These are phyloP conservation scores for Ambrosia artemisiifolia DNA, from an alignment of 129 eudicot species.

Conservation along the genomic window DNA sequence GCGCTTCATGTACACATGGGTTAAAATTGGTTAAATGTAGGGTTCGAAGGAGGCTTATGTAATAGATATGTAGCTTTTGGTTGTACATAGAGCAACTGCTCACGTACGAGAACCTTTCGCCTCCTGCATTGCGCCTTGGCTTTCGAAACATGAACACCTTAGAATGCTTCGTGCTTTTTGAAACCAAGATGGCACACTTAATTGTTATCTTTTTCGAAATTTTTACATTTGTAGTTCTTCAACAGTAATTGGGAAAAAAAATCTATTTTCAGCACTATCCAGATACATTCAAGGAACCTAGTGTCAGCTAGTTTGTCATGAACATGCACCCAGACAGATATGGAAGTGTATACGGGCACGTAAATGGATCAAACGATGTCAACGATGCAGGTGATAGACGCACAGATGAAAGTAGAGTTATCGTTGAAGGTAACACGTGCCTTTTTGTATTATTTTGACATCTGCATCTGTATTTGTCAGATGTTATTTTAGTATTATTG, in stretches of 20 bases:
- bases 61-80: neutral
- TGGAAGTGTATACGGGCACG: slow-evolving; percentile 42
- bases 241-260: neutral
- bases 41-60: no score
- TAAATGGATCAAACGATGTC: slow-evolving; percentile 30
- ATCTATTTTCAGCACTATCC: slow-evolving; percentile 7
- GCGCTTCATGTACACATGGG: no score
- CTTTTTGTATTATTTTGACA: slow-evolving; percentile 1
- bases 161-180: neutral
- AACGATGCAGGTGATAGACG: slow-evolving; percentile 35
- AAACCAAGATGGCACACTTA: neutral
- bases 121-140: no score
- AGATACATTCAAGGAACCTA: slow-evolving; percentile 16
- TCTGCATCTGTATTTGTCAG: neutral
- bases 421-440: slow-evolving; percentile 33
- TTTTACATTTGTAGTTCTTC: neutral
- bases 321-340: slow-evolving; percentile 36
- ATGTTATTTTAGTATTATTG: neutral
- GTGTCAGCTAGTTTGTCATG: slow-evolving; percentile 39
- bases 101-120: neutral
- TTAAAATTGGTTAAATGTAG: no score
- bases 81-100: neutral
- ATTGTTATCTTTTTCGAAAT: neutral
- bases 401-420: slow-evolving; percentile 28
- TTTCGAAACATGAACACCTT: neutral